Percentiles rank a stretch among this genome's conserved stretches.
These are phyloP conservation scores for Phylloporus rhodoxanthus DNA, from an alignment of 768 basidiomycete species.

Conservation along the genomic window DNA sequence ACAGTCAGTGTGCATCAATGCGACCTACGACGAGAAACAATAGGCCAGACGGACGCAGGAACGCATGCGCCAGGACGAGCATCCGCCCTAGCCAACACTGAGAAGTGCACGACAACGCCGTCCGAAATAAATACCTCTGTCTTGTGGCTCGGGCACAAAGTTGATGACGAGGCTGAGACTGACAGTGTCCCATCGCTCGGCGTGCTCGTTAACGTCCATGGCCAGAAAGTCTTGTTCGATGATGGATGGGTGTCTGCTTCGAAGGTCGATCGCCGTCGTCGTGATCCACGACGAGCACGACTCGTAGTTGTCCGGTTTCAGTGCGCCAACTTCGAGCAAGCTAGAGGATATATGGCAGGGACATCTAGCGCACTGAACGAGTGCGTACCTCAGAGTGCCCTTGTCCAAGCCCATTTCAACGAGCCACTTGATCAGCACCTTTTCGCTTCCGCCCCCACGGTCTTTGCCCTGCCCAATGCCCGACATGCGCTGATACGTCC, in stretches of 20 bases:
- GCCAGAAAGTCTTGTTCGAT: constrained; percentile 80
- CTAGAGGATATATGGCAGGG: constrained; percentile 32
- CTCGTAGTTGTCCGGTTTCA: constrained; percentile 77
- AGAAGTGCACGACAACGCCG: background rate
- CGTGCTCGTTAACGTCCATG: constrained; percentile 47
- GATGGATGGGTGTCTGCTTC: constrained; percentile 76
- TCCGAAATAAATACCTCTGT: constrained; percentile 53
- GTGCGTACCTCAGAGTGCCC: constrained; percentile 32
- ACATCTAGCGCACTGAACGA: background rate
- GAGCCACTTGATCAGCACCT: constrained; percentile 71
- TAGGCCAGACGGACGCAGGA: constrained; percentile 50
- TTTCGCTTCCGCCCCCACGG: constrained; percentile 86
- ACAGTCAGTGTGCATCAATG: background rate
- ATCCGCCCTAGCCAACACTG: constrained; percentile 50
- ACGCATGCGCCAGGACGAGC: constrained; percentile 54
- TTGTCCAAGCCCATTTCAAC: constrained; percentile 40
- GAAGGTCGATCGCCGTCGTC: constrained; percentile 73
- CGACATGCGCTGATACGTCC: constrained; percentile 79
- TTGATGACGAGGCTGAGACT: constrained; percentile 88
- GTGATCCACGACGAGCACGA: constrained; percentile 66
- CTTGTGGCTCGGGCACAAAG: constrained; percentile 69
- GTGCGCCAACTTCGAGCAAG: constrained; percentile 83
- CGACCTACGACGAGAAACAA: constrained; percentile 66
- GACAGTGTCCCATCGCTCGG: constrained; percentile 65
- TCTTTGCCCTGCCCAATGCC: constrained; percentile 72